phyloP scores from a whole-genome alignment of 495 filamentous ascomycete species.

The Penicillium argentinense region DNA sequence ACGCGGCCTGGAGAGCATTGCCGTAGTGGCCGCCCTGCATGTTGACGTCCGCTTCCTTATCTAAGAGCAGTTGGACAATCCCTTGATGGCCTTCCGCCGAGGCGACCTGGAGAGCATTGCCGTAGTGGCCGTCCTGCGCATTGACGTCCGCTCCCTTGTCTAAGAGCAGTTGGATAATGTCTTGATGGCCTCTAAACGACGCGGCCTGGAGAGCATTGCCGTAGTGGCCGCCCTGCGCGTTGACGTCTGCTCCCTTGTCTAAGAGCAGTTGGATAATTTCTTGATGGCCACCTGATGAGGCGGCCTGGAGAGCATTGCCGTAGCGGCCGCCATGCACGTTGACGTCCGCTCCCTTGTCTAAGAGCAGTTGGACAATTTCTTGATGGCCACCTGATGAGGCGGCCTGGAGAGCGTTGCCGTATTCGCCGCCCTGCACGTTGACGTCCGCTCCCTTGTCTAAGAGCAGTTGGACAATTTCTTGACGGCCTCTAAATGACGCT shows the following conservation, averaged over 20 bases:
- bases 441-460: too few relatives aligned
- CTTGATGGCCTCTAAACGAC: not conserved
- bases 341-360: not conserved
- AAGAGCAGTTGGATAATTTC: not conserved
- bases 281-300: not conserved
- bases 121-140: too few relatives aligned
- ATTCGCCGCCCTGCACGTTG: not conserved
- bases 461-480: too few relatives aligned
- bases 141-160: not conserved
- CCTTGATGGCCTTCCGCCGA: conserved; percentile 6
- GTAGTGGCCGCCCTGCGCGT: not conserved
- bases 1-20: conserved; percentile 30
- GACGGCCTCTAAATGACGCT: too few relatives aligned
- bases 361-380: not conserved
- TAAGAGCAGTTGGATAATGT: not conserved
- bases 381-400: not conserved
- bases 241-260: not conserved
- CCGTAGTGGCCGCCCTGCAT: conserved; percentile 22
- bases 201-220: not conserved
- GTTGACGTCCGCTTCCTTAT: conserved; percentile 26
- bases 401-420: not conserved
- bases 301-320: not conserved
- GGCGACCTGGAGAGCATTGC: not conserved
- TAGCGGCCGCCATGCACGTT: not conserved
- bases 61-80: conserved; percentile 9